Evolutionary conservation across 352 stramenopile genomes (phyloP), one percentile per base, ranked within the genome.

Genomic region (Aphanomyces cochlioides): DNA sequence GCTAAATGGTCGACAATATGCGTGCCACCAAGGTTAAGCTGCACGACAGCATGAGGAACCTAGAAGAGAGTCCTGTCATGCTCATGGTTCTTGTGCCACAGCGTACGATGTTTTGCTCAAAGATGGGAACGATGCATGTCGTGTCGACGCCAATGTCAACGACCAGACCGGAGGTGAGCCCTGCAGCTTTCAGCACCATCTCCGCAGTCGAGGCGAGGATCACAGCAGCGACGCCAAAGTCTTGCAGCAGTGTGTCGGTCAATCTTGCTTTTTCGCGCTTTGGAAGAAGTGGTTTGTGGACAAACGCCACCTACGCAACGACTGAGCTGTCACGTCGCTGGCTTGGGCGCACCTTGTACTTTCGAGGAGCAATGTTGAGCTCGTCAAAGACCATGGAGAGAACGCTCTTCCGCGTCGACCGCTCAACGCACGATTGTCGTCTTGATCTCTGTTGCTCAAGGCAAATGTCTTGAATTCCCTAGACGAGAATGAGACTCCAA

Each of bases 41-140:
- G 36, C 15, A 64, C 19, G 12, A 61, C 40, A 7, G 64, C 64
- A 34, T 70, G 64, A 12, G 34, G 8, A 36, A 70, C 40, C 64
- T 70, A 69, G 5, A 15, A 28, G 28, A 28, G 28, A 28, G 28
- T 28, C 1, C 28, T 28, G 28, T 28, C 28, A 28, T 28, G 28
- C 28, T 28, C 28, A 2, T 28, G 28, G 28, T 28, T 28, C 28
- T 28, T 28, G 0, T 28, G 28, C 28, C 28, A 28, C 28, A 40
- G 28, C 47, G 36, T 70, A 70, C 64, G 21, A 63, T 70, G 19
- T 21, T 13, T 10, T 59, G 19, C 38, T 70, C 47, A 34, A 63
- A 70, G n/a, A 70, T 61, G 2, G 64, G 64, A 4, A 70, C 64
- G 37, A 70, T 58, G 6, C 13, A 61, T 43, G 64, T 70, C 7